Conservation (phyloP, 2,329 filamentous ascomycete species). For the Monilinia vaccinii-corymbosi region DNA sequence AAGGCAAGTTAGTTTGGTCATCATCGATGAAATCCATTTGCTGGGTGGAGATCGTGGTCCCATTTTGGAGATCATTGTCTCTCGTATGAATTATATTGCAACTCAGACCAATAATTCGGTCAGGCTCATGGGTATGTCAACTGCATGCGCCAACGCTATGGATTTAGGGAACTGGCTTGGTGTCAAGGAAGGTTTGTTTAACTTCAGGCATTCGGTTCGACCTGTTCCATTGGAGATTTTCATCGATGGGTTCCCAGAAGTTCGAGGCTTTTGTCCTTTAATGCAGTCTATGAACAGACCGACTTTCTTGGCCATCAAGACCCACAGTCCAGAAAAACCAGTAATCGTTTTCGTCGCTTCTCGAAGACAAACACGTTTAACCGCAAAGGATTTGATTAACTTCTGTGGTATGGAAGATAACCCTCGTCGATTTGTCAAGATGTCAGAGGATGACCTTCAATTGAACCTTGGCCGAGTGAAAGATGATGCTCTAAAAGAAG, state of each 20-base stretch:
- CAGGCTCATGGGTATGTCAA: constrained; percentile 95
- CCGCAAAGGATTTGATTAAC: constrained; percentile 93
- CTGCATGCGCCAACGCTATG: constrained; percentile 89
- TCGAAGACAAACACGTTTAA: constrained; percentile 85
- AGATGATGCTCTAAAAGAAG: constrained; percentile 84
- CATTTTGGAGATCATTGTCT: constrained; percentile 94
- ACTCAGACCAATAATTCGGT: constrained; percentile 86
- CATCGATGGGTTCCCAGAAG: constrained; percentile 94
- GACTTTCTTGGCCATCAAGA: constrained; percentile 93
- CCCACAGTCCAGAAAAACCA: constrained; percentile 89
- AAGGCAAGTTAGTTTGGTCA: constrained; percentile 86
- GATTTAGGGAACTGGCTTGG: constrained; percentile 95
- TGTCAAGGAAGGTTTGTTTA: constrained; percentile 91
- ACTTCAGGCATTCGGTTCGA: constrained; percentile 93
- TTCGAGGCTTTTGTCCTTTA: constrained; percentile 87
- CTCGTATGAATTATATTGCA: constrained; percentile 96
- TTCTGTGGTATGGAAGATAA: constrained; percentile 98
- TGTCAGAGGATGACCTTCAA: constrained; percentile 90
- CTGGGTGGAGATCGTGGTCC: constrained; percentile 94
- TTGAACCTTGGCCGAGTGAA: constrained; percentile 84
- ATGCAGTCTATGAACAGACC: constrained; percentile 99
- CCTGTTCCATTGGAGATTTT: constrained; percentile 93
- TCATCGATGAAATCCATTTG: constrained; percentile 97
- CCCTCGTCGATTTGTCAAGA: constrained; percentile 80
- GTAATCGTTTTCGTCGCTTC: constrained; percentile 98